Base-by-base conservation (phyloP, 352 stramenopile species). In the Phytopythium oedochilum region DNA sequence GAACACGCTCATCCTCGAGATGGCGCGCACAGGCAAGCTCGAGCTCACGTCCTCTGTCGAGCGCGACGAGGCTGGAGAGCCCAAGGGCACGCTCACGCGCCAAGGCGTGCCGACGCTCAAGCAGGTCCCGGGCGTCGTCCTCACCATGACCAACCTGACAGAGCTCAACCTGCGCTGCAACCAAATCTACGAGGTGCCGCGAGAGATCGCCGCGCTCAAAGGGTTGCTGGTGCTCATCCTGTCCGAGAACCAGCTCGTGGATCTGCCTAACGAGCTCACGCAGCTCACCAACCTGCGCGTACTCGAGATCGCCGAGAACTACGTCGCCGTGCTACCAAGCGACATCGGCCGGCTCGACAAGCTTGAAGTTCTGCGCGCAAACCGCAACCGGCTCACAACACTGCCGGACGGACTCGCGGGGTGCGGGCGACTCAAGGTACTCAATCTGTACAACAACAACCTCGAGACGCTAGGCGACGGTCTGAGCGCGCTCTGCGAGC, bases 381-480 rank as follows among this genome's bases (percentile, higher is more conserved):
- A 74, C 25, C 65, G 71, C 34, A 93, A 93, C 45, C 67, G 75
- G 1, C 60, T 93, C 32, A 44, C 48, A 7, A 60, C 60, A 8
- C 51, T 91, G 0, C 83, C 80, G 0, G 63, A 85, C 18, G 69
- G 61, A 34, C 78, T 95, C 31, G 63, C 67, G 0, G 25, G 57
- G 15, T 95, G 83, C 60, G 53, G 57, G 12, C 63, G 68, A 8
- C 63, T 95, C 14, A 60, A 64, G 15, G 49, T 89, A 22, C 39
- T 92, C 22, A 92, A 92, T 44, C 61, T 92, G 22, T 92, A 88
- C 66, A 90, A 92, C 67, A 95, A 93, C 56, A 55, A 53, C 34
- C 71, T 95, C 44, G 70, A 53, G 32, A 64, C 72, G 5, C 64
- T 95, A 5, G 65, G 65, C 28, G 56, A 55, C 12, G 69, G 68